A percentile compares a stretch with the other conserved stretches of the same genome.
Evolutionary conservation across 1,139 yeast species (phyloP).

Genomic region (Diutina mesorugosa): DNA sequence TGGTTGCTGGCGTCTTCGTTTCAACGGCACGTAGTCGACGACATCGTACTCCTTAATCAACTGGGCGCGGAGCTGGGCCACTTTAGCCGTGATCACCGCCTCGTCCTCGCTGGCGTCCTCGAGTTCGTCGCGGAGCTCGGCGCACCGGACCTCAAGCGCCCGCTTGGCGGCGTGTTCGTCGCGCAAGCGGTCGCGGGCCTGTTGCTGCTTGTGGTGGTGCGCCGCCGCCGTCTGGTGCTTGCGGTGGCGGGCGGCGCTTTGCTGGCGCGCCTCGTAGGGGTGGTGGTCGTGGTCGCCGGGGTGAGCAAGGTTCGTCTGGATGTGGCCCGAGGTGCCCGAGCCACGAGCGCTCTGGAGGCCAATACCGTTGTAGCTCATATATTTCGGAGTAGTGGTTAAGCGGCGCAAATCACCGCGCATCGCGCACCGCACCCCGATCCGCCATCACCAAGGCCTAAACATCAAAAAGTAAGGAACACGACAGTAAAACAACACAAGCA

Average conservation of each 20-base stretch:
- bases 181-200: conserved; percentile 17
- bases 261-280: conserved; percentile 2
- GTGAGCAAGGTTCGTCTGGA: conserved; percentile 36
- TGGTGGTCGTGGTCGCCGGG: background rate
- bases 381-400: too few species aligned
- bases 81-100: conserved; percentile 13
- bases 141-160: conserved; percentile 38
- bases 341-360: conserved; percentile 59
- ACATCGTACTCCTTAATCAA: conserved; percentile 1
- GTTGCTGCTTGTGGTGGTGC: conserved; percentile 8
- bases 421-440: too few species aligned
- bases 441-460: too few species aligned
- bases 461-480: too few species aligned
- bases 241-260: conserved; percentile 10
- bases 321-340: conserved; percentile 60
- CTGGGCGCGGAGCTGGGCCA: conserved; percentile 7
- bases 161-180: conserved; percentile 29
- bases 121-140: conserved; percentile 39
- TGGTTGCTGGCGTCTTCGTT: background rate
- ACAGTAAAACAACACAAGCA: too few species aligned
- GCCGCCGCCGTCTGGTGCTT: conserved; percentile 6
- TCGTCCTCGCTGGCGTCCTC: conserved; percentile 35
- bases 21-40: background rate
- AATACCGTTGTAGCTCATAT: conserved; percentile 56
- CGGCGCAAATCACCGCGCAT: too few species aligned